Base-by-base conservation (phyloP, 257 asterid species). In the Voacanga thouarsii region DNA sequence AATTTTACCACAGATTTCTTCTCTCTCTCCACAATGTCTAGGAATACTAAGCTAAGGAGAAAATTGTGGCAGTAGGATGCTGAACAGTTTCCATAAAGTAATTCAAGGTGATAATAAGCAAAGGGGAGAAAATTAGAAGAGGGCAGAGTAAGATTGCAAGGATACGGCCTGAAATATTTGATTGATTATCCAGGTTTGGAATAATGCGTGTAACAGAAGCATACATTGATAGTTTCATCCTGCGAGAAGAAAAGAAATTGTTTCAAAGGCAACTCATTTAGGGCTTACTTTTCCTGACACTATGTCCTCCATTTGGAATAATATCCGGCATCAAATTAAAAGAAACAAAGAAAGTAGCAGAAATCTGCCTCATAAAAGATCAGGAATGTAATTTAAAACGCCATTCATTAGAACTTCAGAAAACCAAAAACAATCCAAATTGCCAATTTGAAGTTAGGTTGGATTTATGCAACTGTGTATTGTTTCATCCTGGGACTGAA, bases 111-210 rank as follows among this genome's bases (percentile, higher is more conserved):
- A 75, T 44, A 44, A 50, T 45, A 57, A 12, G 26, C 15, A 59
- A 60, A 12, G 26, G n/a, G 45, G 57, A 57, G 56, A 28, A 30
- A 75, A 60, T 14, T 74, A 44, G 30, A 12, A 78, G 72, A 78
- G 77, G 47, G 5, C 51, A 73, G 56, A 19, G 19, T 64, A 57
- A 76, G 23, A 23, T 24, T 28, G 43, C 23, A 90, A 91, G 97
- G 97, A 94, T 94, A 94, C 97, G 79, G 59, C 99, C 97, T 6
- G 97, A 92, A 78, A 87, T 87, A 80, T 76, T 86, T 73, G 96
- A 89, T 63, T 86, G 85, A 83, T 88, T 89, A 59, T 90, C 89
- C 86, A 91, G 86, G 86, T 83, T 65, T 0, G 97, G 98, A 61
- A 94, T 88, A 63, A 89, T 84, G 73, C 86, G 88, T 61, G 99